Evolutionary conservation across 768 basidiomycete genomes (phyloP).

Genomic region (Lactarius indigo): DNA sequence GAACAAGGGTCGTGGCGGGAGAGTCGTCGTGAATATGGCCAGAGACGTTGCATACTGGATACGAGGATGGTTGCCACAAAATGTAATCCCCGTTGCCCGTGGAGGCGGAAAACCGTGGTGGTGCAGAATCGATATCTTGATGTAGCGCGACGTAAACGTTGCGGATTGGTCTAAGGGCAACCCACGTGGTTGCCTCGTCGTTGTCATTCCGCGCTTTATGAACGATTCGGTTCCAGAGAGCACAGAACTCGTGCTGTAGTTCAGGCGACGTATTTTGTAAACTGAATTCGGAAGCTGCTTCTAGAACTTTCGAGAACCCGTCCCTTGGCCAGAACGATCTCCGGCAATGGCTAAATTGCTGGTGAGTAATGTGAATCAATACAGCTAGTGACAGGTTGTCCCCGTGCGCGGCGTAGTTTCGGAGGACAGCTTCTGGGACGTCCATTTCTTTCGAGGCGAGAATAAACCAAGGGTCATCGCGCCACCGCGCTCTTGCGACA

Average conservation of each 20-base stretch:
- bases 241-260: background rate
- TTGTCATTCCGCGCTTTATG: background rate
- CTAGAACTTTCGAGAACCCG: background rate
- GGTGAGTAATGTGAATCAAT: background rate
- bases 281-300: background rate
- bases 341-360: background rate
- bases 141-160: too few species aligned
- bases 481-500: background rate
- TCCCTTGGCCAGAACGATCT: background rate
- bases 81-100: background rate
- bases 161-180: too few species aligned
- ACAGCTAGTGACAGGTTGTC: background rate
- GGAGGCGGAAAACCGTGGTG: too few species aligned
- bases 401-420: background rate
- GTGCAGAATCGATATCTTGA: too few species aligned
- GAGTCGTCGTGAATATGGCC: too few species aligned
- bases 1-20: too few species aligned
- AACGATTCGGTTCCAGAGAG: background rate
- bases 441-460: background rate
- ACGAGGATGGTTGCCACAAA: too few species aligned
- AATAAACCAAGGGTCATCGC: background rate
- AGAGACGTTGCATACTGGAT: too few species aligned
- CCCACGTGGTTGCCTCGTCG: rapidly evolving
- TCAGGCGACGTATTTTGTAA: background rate
- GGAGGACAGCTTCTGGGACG: background rate